Conservation (phyloP, 768 basidiomycete species). For the Lentinula sp. region DNA sequence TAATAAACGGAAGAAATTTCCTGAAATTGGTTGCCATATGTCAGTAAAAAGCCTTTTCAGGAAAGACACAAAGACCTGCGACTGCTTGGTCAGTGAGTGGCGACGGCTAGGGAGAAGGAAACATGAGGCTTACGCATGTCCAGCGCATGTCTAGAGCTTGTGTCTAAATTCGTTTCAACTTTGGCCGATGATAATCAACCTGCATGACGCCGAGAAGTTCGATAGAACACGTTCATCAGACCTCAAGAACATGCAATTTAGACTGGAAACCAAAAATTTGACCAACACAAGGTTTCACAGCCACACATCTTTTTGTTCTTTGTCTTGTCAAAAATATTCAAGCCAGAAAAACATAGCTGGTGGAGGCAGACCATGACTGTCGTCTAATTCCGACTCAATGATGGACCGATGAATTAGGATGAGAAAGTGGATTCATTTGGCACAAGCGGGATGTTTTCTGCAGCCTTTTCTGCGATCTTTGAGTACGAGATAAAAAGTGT, state of each 20-base stretch:
- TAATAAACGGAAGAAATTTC: background rate
- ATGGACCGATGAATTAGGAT: too few species aligned
- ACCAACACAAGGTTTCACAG: background rate
- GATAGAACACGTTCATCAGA: background rate
- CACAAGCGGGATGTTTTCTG: too few species aligned
- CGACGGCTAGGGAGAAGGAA: background rate
- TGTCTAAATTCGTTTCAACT: background rate
- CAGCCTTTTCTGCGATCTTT: too few species aligned
- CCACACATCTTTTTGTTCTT: background rate
- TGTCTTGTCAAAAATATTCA: background rate
- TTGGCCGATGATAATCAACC: background rate
- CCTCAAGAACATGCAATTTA: background rate
- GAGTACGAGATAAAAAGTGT: too few species aligned
- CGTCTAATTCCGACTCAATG: too few species aligned
- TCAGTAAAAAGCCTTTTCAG: background rate
- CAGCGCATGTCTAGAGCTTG: background rate
- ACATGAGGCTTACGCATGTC: background rate
- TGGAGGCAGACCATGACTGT: too few species aligned
- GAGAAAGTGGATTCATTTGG: too few species aligned
- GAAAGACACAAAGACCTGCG: background rate
- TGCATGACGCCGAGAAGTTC: background rate
- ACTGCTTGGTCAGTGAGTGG: conserved; percentile 3
- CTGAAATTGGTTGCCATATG: background rate
- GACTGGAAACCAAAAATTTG: background rate
- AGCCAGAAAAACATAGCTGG: too few species aligned